These are phyloP conservation scores for Xylariaceae sp. DNA, from an alignment of 2,329 filamentous ascomycete species.

Conservation along the genomic window DNA sequence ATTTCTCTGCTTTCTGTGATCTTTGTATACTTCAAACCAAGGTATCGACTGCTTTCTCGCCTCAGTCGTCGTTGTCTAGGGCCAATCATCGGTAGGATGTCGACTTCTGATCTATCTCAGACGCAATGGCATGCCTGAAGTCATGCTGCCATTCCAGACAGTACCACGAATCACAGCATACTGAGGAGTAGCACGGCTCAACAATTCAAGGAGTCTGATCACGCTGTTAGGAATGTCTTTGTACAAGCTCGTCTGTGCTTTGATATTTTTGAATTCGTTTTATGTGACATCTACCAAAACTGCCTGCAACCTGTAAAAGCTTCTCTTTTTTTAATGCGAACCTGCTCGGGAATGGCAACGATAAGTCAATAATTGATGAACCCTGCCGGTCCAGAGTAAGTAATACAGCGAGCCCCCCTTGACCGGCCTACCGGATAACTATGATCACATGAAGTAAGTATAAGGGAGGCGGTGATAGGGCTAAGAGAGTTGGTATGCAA, in stretches of 20 bases:
- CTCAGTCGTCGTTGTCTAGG: too few species aligned
- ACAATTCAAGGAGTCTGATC: not conserved
- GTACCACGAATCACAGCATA: not conserved
- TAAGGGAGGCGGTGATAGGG: not conserved
- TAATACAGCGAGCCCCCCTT: not conserved
- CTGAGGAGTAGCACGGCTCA: not conserved
- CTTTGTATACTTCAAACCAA: too few species aligned
- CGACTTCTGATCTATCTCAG: too few species aligned
- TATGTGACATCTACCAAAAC: not conserved
- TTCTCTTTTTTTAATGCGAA: constrained; percentile 1
- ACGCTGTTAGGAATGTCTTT: not conserved
- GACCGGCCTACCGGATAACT: constrained; percentile 2
- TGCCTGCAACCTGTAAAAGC: not conserved
- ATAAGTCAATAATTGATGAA: not conserved
- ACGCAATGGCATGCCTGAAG: too few species aligned
- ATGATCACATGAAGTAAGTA: constrained; percentile 9
- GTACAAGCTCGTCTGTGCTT: not conserved
- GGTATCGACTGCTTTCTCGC: too few species aligned
- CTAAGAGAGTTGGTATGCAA: not conserved
- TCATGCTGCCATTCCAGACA: too few species aligned
- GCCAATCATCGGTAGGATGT: too few species aligned
- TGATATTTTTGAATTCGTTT: not conserved
- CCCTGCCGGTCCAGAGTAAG: not conserved
- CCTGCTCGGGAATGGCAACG: not conserved
- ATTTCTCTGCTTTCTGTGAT: too few species aligned